Evolutionary conservation across 257 asterid genomes (phyloP), one percentile per base, ranked within the genome.

Genomic region (Salvia splendens): DNA sequence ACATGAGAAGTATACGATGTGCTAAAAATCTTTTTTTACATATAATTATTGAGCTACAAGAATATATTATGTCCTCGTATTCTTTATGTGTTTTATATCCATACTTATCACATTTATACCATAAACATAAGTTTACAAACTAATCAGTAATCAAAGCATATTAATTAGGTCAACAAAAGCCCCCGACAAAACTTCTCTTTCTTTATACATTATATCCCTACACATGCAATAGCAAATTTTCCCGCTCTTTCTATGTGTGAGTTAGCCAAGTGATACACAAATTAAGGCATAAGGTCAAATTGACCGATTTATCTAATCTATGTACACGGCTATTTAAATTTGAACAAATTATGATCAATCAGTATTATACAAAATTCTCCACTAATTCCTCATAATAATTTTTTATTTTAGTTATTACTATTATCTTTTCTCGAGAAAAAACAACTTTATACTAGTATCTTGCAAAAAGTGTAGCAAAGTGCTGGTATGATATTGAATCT

Each of bases 401-500:
- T 24, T 24, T 1, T 24, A 24, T 24, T 24, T 24, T 24, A 1
- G 1, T 24, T 24, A 24, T 24, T 24, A 1, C 30, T 24, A 1
- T 24, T 24, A 24, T 24, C 30, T 24, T 24, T 24, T 24, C 30
- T 24, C 2, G 30, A 24, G 30, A 9, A 52, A 55, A 43, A 9
- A 38, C 3, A 10, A 46, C 47, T n/a, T 43, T 47, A 38, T 36
- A 24, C 24, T 32, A n/a, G 50, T 52, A n/a, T 62, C 50, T 58
- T 16, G 35, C 35, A 50, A 40, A 5, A 42, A 40, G n/a, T 17
- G 64, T 77, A 69, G 59, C 79, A 24, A 24, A n/a, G n/a, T n/a
- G n/a, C 30, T 24, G 30, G 30, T 24, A 24, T 24, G 30, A 24
- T 24, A 20, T 24, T 24, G 30, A 24, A 24, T 51, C 53, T 62